phyloP scores from a whole-genome alignment of 2,329 filamentous ascomycete species.

The Coniochaeta pulveracea region DNA sequence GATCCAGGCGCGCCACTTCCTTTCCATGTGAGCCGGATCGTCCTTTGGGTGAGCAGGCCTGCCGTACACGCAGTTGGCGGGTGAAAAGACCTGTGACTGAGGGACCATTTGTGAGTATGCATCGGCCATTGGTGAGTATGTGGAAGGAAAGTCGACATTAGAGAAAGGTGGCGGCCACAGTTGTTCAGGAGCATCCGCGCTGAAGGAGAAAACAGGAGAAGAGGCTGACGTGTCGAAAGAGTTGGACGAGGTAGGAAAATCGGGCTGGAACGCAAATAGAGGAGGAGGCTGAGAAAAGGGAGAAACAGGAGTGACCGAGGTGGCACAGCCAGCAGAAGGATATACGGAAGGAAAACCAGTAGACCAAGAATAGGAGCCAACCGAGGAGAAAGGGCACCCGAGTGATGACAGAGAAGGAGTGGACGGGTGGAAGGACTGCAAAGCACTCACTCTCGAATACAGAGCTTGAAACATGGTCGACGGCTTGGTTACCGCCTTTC shows the following conservation, averaged over 20 bases:
- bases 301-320: constrained; percentile 8
- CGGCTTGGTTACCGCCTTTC: constrained; percentile 32
- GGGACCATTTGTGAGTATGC: constrained; percentile 17
- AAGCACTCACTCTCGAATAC: constrained; percentile 41
- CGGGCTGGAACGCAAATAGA: neutral
- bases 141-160: neutral
- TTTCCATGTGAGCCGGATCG: no score
- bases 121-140: constrained; percentile 10
- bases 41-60: constrained; percentile 14
- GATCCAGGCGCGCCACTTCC: constrained; percentile 43
- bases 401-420: constrained; percentile 16
- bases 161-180: neutral
- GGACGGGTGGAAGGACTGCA: no score
- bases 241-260: neutral
- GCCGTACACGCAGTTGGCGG: constrained; percentile 13
- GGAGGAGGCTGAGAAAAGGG: constrained; percentile 6
- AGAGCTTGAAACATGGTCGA: constrained; percentile 38
- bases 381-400: constrained; percentile 19
- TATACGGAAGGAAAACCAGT: constrained; percentile 12
- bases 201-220: neutral
- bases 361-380: constrained; percentile 20
- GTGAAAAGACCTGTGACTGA: constrained; percentile 18
- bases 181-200: neutral
- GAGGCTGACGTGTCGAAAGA: neutral
- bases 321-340: constrained; percentile 8